A percentile compares a stretch with the other conserved stretches of the same genome.
Conservation (phyloP, 495 filamentous ascomycete species). For the Penicillium herquei region DNA sequence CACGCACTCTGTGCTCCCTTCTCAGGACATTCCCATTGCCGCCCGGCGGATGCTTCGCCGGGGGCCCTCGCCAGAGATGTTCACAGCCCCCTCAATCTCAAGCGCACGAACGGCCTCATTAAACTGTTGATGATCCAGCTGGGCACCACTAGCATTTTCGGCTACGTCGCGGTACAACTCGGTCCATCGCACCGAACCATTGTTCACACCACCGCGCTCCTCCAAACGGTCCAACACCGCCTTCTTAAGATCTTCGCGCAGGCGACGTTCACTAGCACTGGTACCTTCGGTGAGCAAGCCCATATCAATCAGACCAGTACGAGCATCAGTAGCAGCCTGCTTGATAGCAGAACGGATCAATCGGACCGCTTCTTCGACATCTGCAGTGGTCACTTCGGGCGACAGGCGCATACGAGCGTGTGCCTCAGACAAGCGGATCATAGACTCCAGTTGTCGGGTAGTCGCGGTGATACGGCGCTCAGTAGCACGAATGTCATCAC, state of each 20-base stretch:
- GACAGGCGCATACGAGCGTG: slow-evolving; percentile 97
- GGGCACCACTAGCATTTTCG: slow-evolving; percentile 67
- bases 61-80: slow-evolving; percentile 79
- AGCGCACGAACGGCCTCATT: slow-evolving; percentile 72
- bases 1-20: background rate
- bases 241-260: slow-evolving; percentile 80
- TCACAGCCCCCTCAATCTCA: slow-evolving; percentile 81
- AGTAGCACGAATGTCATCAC: slow-evolving; percentile 87
- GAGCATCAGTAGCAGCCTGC: slow-evolving; percentile 86
- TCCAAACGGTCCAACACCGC: slow-evolving; percentile 73
- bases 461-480: slow-evolving; percentile 98
- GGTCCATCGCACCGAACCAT: slow-evolving; percentile 68
- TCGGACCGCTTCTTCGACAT: slow-evolving; percentile 88
- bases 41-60: slow-evolving; percentile 75
- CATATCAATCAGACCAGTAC: slow-evolving; percentile 97
- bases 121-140: slow-evolving; percentile 76
- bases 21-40: slow-evolving; percentile 21
- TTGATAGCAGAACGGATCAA: slow-evolving; percentile 94
- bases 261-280: slow-evolving; percentile 74
- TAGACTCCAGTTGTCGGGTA: slow-evolving; percentile 91
- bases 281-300: slow-evolving; percentile 88
- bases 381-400: slow-evolving; percentile 67
- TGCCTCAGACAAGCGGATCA: slow-evolving; percentile 94
- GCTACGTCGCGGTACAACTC: slow-evolving; percentile 72
- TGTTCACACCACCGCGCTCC: slow-evolving; percentile 60